These are phyloP conservation scores for Macrolepiota dolichaula DNA, from an alignment of 768 basidiomycete genomes.

Conservation along the genomic window DNA sequence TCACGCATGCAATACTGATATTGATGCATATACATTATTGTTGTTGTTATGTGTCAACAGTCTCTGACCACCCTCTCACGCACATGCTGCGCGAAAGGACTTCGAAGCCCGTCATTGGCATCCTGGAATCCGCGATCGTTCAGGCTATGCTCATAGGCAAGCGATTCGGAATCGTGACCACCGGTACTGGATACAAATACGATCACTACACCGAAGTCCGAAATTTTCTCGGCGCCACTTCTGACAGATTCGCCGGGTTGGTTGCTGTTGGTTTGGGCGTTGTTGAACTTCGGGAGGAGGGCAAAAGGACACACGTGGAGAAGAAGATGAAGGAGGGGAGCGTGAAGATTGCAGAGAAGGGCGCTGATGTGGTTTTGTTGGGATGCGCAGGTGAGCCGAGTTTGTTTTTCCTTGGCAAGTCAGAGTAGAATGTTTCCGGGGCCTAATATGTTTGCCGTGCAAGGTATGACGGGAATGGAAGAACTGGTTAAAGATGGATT, in stretches of 20 bases:
- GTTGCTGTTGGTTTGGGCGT: slow-evolving; percentile 4
- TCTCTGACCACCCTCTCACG: slow-evolving; percentile 33
- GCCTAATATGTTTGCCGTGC: too few relatives aligned
- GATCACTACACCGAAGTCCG: slow-evolving; percentile 29
- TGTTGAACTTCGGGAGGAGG: too few relatives aligned
- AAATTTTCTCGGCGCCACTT: slow-evolving; percentile 29
- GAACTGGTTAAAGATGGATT: too few relatives aligned
- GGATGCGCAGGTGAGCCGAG: too few relatives aligned
- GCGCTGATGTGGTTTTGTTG: too few relatives aligned
- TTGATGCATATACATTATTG: neutral
- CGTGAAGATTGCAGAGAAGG: too few relatives aligned
- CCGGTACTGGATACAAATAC: slow-evolving; percentile 31
- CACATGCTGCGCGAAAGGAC: slow-evolving; percentile 25
- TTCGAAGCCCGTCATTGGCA: slow-evolving; percentile 30
- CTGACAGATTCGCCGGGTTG: slow-evolving; percentile 33
- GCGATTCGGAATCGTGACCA: slow-evolving; percentile 35
- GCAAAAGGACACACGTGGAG: too few relatives aligned
- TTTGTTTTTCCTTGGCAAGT: too few relatives aligned
- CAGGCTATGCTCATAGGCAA: slow-evolving; percentile 30
- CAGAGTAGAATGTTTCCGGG: too few relatives aligned
- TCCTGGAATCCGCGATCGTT: slow-evolving; percentile 31
- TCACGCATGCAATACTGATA: too few relatives aligned
- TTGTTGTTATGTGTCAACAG: slow-evolving; percentile 13
- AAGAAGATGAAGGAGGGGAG: too few relatives aligned
- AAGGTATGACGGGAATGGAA: too few relatives aligned